Percentiles rank a stretch among this genome's conserved stretches.
phyloP scores from a whole-genome alignment of 495 filamentous ascomycete species.

The Penicillium longicatenatum region DNA sequence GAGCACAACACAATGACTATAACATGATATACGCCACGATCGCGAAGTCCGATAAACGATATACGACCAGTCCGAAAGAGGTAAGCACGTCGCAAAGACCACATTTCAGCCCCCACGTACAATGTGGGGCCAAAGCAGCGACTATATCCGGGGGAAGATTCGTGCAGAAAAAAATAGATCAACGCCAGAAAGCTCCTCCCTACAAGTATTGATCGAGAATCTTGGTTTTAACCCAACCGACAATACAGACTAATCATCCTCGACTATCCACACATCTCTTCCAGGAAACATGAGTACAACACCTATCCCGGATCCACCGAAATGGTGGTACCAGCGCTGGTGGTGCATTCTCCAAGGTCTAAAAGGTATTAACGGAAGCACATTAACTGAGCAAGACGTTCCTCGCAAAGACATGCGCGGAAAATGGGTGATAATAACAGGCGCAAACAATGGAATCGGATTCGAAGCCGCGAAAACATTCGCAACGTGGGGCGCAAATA shows the following conservation, averaged over 20 bases:
- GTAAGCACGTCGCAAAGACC: background rate
- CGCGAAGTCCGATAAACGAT: background rate
- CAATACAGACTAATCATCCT: background rate
- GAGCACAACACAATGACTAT: background rate
- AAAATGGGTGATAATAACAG: slow-evolving; percentile 36
- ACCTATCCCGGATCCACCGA: background rate
- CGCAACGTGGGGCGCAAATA: slow-evolving; percentile 26
- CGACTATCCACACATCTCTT: background rate
- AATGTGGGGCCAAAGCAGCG: background rate
- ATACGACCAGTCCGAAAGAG: background rate
- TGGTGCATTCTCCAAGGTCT: background rate
- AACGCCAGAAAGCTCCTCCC: background rate
- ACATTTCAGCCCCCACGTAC: background rate
- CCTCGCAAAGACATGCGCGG: background rate
- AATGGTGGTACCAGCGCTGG: background rate
- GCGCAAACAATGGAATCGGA: slow-evolving; percentile 37
- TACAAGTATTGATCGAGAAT: background rate
- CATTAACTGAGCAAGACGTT: background rate
- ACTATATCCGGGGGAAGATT: background rate
- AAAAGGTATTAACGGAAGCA: background rate
- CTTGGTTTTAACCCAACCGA: background rate
- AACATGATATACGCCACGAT: background rate
- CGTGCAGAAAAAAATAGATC: background rate
- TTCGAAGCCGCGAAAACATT: slow-evolving; percentile 33
- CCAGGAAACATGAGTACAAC: background rate